Evolutionary conservation across 2,329 filamentous ascomycete species (phyloP), one percentile per base, ranked within the genome.

Genomic region (Aspergillus sp.): DNA sequence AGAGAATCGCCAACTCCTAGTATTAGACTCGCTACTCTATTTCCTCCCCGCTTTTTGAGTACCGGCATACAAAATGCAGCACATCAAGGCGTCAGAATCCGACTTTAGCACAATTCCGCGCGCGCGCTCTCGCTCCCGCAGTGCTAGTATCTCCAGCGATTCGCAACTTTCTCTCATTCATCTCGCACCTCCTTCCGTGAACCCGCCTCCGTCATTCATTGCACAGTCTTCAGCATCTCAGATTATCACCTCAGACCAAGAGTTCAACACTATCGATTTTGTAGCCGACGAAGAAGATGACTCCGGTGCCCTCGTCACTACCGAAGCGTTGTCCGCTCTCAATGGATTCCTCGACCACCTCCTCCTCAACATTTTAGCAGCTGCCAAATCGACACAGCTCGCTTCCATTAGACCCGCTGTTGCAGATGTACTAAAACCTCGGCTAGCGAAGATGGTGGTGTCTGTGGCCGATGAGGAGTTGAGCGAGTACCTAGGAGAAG

Each of bases 331-430:
- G 39, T 82, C 83, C 43, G 83, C 96, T 9, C 84, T 97, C 70
- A 99, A 99, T 77, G 87, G 84, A 67, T 99, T 99, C 70, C 84
- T 99, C 61, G 95, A 99, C 73, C 91, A 97, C 70, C 81, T 98
- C 4, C 83, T 99, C 6, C 96, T 93, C 79, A 93, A 91, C 69
- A 90, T 98, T 62, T 84, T 99, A n/a, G 86, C 87, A 25, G 80
- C 86, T 12, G 88, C 93, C 17, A 87, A 88, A 66, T 92, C 92
- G 3, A 96, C 92, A 0, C 86, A 87, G 3, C 81, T 98, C 8
- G 77, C 84, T 7, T 83, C 87, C 3, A 83, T 98, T 58, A 87
- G 92, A 59, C 90, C 91, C 3, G 93, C 93, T 33, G 88, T 98
- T 33, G 83, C 85, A 46, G 91, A 97, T 53, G 89, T 97, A 6